Evolutionary conservation across 345 rosid genomes (phyloP).

Genomic region (Populus simonii): DNA sequence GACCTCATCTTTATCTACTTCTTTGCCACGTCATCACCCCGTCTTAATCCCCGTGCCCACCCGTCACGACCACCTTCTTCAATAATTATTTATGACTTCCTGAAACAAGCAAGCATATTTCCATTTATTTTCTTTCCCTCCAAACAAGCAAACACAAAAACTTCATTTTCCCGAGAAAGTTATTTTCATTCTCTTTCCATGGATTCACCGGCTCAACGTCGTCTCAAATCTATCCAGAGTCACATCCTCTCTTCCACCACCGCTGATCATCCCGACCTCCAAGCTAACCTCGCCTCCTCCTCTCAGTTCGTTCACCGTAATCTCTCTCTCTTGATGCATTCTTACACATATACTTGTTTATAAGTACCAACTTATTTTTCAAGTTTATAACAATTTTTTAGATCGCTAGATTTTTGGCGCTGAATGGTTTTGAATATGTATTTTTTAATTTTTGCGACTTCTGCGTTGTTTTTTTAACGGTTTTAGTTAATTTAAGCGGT

Average conservation of each 20-base stretch:
- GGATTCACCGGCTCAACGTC: constrained; percentile 57
- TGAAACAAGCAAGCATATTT: background rate
- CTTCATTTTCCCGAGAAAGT: constrained; percentile 14
- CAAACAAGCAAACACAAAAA: too few relatives aligned
- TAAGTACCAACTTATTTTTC: too few relatives aligned
- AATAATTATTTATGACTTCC: too few relatives aligned
- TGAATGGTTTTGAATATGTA: too few relatives aligned
- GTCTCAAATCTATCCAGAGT: constrained; percentile 52
- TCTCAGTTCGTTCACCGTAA: constrained; percentile 37
- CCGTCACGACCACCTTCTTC: too few relatives aligned
- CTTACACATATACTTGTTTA: background rate
- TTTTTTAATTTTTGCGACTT: too few relatives aligned
- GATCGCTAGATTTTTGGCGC: too few relatives aligned
- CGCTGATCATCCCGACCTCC: constrained; percentile 26
- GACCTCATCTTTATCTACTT: too few relatives aligned
- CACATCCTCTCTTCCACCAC: constrained; percentile 44
- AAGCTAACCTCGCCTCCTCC: constrained; percentile 41
- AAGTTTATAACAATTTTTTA: too few relatives aligned
- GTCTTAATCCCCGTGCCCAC: too few relatives aligned
- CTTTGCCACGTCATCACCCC: too few relatives aligned
- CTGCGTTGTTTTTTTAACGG: background rate
- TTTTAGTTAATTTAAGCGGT: too few relatives aligned
- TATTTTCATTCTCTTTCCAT: background rate
- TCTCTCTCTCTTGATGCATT: background rate
- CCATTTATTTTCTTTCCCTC: background rate